Base-by-base conservation (phyloP, 192 early-diverging fungal genomes). In the Chytriomyces hyalinus region DNA sequence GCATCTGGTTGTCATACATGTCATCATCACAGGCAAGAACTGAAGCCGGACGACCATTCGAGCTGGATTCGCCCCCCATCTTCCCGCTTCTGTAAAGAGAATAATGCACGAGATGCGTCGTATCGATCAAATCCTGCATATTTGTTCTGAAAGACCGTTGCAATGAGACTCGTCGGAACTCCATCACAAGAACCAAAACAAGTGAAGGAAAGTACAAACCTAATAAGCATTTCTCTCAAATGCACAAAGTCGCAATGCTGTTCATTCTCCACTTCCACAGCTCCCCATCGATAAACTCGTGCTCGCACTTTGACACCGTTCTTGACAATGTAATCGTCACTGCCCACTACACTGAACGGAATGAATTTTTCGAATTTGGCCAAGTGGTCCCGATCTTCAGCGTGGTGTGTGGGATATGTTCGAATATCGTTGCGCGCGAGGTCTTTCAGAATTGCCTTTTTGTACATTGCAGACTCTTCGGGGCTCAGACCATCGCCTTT, bases 41-140 rank as follows among this genome's bases (percentile, higher is more conserved):
- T 6, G 94, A 96, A 24, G 88, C 84, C 50, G 93, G 93, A 24
- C 93, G 88, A 46, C 90, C 91, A 44, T 87, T 83, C 36, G 36
- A 36, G 6, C 79, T 78, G 47, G 91, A 87, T 13, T 45, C 68
- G n/a, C 81, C 81, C 36, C 92, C 88, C 62, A 99, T 92, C 85
- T 96, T 95, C 76, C 92, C 89, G 20, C 94, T 92, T 87, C 98
- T 95, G 84, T 98, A 97, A 63, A 94, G 90, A 80, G 97, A 94
- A 80, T 99, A 99, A 78, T 98, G 92, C 63, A 94, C 92, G 74
- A 90, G 90, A 76, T 97, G 95, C 13, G 98, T 99, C 75, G 95
- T 96, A 64, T 98, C 98, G 81, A 97, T 97, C 48, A 99, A 84
- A 65, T 99, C 98, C 78, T 96, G 94, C 77, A 99, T 89, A 81